Base-by-base conservation (phyloP, 106 monocot genomes). In the Allium fistulosum region DNA sequence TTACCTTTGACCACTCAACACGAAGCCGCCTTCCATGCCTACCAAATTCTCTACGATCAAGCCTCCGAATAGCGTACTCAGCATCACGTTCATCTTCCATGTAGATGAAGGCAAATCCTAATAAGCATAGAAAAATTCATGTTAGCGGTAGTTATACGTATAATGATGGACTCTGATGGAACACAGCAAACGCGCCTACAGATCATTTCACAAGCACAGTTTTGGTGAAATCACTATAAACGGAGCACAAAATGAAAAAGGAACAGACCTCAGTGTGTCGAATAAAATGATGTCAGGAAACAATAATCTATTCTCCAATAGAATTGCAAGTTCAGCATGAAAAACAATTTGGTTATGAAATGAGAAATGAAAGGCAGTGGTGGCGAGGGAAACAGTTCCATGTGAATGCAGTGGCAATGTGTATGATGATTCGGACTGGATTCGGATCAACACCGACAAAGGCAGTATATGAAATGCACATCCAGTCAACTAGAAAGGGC, bases 1-100 rank as follows among this genome's bases (percentile, higher is more conserved):
- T 8, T 65, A 92, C 92, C 97, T 97, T 92, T 49, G 97, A 88
- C 97, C 89, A 97, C 66, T 97, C 97, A 75, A 97, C 88, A 45
- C 89, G 88, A 22, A 97, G 92, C 10, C 82, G 77, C 7, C 92
- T 86, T 3, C 97, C 89, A 61, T 97, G 91, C 69, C 88, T 76
- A 14, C 97, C 97, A 82, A 92, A 97, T 59, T 92, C 89, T 57
- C 64, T 76, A 69, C 97, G 56, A 49, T 97, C 97, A 80, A 97
- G 82, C 69, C 75, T 84, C 28, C 79, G 88, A 56, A 97, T 90
- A 59, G 97, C 92, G 85, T 92, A 88, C 73, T 92, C 97, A 49
- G 92, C 97, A 77, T 97, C 97, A 17, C 92, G 77, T 64, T 92
- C 97, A 79, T 97, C 97, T 65, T 97, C 92, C 97, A 97, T 97